Percentiles rank a stretch among this genome's conserved stretches.
These are phyloP conservation scores for Nannizzia gypsea DNA, from an alignment of 2,329 filamentous ascomycete species.

Conservation along the genomic window DNA sequence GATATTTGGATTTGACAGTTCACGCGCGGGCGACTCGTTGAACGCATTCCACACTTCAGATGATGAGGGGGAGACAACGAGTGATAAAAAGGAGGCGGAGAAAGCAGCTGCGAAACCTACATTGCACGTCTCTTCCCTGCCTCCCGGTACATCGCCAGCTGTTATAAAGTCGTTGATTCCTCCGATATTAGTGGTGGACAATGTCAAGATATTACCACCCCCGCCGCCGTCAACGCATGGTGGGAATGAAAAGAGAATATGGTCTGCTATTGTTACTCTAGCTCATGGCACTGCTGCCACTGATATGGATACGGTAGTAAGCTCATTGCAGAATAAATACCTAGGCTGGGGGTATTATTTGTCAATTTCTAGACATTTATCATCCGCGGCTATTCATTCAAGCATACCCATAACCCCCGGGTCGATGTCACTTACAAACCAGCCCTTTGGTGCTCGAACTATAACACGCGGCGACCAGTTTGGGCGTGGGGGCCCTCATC, in stretches of 20 bases:
- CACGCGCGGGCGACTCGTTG: slow-evolving; percentile 22
- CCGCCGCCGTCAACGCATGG: slow-evolving; percentile 30
- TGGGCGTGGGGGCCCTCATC: slow-evolving; percentile 32
- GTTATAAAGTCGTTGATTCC: slow-evolving; percentile 40
- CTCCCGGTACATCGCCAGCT: slow-evolving; percentile 40
- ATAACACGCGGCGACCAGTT: slow-evolving; percentile 37
- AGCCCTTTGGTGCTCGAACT: slow-evolving; percentile 68
- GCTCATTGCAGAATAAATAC: slow-evolving; percentile 67
- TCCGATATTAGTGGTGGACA: slow-evolving; percentile 53
- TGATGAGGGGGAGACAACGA: slow-evolving; percentile 34
- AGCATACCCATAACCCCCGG: slow-evolving; percentile 38
- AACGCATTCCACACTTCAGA: slow-evolving; percentile 32
- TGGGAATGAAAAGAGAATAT: slow-evolving; percentile 53
- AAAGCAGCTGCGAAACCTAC: slow-evolving; percentile 43
- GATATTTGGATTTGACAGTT: slow-evolving; percentile 32
- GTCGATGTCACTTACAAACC: slow-evolving; percentile 41
- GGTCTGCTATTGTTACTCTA: slow-evolving; percentile 68
- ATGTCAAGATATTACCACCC: slow-evolving; percentile 55
- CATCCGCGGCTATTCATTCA: slow-evolving; percentile 55
- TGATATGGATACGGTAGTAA: slow-evolving; percentile 72
- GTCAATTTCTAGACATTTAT: slow-evolving; percentile 68
- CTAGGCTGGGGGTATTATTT: slow-evolving; percentile 75
- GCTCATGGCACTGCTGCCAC: slow-evolving; percentile 68
- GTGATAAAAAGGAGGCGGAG: slow-evolving; percentile 34
- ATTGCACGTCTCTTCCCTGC: slow-evolving; percentile 43